Conservation (phyloP, 106 monocot genomes). For the Dioscorea dumetorum region DNA sequence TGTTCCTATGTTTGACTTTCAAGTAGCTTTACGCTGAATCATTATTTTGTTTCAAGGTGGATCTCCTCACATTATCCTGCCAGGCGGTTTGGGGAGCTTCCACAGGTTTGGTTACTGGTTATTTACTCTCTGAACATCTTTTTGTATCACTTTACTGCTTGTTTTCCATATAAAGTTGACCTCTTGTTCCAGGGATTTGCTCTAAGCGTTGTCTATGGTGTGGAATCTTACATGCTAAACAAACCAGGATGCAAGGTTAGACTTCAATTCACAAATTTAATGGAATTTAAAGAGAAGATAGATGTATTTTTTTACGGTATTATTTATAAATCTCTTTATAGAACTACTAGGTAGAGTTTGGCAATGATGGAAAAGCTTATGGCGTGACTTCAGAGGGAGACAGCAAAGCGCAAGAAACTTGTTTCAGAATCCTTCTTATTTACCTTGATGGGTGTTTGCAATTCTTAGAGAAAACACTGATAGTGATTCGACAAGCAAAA, state of each 20-base stretch:
- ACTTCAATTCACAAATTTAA: neutral
- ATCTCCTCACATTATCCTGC: slow-evolving; percentile 86
- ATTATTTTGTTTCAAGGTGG: slow-evolving; percentile 78
- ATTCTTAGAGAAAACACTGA: neutral
- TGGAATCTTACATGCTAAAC: slow-evolving; percentile 86
- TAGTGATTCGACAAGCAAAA: too few relatives aligned
- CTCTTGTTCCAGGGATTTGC: slow-evolving; percentile 60
- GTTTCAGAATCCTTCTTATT: slow-evolving; percentile 89
- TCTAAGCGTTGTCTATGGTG: slow-evolving; percentile 95
- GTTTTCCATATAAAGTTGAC: neutral
- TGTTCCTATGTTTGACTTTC: neutral
- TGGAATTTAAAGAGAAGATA: neutral
- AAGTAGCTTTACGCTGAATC: slow-evolving; percentile 78
- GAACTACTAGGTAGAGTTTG: slow-evolving; percentile 56
- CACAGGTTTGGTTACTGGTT: slow-evolving; percentile 42
- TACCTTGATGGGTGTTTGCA: slow-evolving; percentile 60
- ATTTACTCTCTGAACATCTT: neutral
- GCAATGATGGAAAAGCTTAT: slow-evolving; percentile 66
- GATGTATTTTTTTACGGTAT: neutral
- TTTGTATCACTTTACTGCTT: neutral
- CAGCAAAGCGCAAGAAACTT: slow-evolving; percentile 86
- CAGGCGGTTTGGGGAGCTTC: slow-evolving; percentile 92
- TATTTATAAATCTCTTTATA: neutral
- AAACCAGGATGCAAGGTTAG: slow-evolving; percentile 90
- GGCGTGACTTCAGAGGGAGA: slow-evolving; percentile 88